Evolutionary conservation across 192 early-diverging fungal genomes (phyloP).

Genomic region (Coemansia sp.): DNA sequence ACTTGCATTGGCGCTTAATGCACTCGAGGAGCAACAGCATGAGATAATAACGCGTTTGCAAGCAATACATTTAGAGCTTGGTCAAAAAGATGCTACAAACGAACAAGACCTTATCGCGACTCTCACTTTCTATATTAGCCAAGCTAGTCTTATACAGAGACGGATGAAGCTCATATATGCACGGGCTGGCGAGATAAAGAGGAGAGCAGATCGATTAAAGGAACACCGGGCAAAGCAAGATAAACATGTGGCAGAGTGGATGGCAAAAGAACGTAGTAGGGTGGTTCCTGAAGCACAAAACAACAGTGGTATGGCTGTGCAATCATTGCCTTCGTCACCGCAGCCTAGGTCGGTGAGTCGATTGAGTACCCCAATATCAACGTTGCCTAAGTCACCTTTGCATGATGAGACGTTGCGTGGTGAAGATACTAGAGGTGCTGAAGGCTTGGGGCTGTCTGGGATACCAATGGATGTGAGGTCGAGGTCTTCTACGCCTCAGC

Average conservation of each 20-base stretch:
- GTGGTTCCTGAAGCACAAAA: conserved; percentile 20
- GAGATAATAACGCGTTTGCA: conserved; percentile 14
- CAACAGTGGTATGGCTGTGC: no score
- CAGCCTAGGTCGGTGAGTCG: conserved; percentile 4
- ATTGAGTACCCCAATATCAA: conserved; percentile 1
- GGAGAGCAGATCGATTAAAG: conserved; percentile 29
- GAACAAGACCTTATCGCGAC: conserved; percentile 29
- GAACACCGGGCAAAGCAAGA: conserved; percentile 32
- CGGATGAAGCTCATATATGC: conserved; percentile 38
- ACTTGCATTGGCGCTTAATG: conserved; percentile 17
- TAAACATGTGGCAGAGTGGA: conserved; percentile 27
- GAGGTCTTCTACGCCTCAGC: conserved; percentile 3
- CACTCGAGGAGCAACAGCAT: conserved; percentile 29
- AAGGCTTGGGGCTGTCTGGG: no score
- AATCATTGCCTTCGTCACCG: conserved; percentile 9
- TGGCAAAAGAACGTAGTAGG: conserved; percentile 17
- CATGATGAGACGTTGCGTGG: no score
- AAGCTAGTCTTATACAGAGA: conserved; percentile 30
- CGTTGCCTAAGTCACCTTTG: not conserved
- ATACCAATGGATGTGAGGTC: no score
- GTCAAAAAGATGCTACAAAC: conserved; percentile 1
- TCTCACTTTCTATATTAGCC: conserved; percentile 33
- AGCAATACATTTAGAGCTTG: conserved; percentile 12
- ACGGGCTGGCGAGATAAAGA: conserved; percentile 27
- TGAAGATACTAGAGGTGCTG: no score